Evolutionary conservation across 2,329 filamentous ascomycete genomes (phyloP).

Genomic region (Aureobasidium uvarum): DNA sequence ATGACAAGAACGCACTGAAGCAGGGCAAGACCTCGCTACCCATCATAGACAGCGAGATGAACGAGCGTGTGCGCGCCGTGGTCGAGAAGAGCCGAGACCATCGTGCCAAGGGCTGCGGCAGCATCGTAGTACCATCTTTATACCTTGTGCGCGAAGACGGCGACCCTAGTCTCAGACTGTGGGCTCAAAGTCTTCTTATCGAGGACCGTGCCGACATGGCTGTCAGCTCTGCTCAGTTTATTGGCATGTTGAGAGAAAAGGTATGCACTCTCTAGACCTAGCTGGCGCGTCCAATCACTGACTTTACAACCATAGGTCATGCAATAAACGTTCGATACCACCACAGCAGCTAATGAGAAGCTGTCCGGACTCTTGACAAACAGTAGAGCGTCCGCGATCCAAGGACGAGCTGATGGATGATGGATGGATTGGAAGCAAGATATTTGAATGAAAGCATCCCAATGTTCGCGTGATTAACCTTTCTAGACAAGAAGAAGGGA

Average conservation of each 20-base stretch:
- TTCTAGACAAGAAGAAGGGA: neutral
- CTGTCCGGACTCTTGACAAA: constrained; percentile 16
- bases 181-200: constrained; percentile 93
- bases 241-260: constrained; percentile 92
- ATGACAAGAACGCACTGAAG: constrained; percentile 78
- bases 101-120: constrained; percentile 80
- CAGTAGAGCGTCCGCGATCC: constrained; percentile 6
- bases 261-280: constrained; percentile 50
- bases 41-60: constrained; percentile 92
- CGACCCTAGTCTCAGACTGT: constrained; percentile 89
- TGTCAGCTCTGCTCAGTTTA: constrained; percentile 89
- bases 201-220: constrained; percentile 95
- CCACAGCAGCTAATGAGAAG: neutral
- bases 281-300: neutral
- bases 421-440: neutral
- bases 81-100: constrained; percentile 91
- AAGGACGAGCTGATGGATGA: neutral
- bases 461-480: neutral
- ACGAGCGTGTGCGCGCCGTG: constrained; percentile 85
- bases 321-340: constrained; percentile 20
- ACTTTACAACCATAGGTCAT: constrained; percentile 2
- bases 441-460: neutral
- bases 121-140: constrained; percentile 86
- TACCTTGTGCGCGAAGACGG: constrained; percentile 95
- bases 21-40: constrained; percentile 88